phyloP scores from a whole-genome alignment of 2,329 filamentous ascomycete species.

The Coleophoma eucalyptorum region DNA sequence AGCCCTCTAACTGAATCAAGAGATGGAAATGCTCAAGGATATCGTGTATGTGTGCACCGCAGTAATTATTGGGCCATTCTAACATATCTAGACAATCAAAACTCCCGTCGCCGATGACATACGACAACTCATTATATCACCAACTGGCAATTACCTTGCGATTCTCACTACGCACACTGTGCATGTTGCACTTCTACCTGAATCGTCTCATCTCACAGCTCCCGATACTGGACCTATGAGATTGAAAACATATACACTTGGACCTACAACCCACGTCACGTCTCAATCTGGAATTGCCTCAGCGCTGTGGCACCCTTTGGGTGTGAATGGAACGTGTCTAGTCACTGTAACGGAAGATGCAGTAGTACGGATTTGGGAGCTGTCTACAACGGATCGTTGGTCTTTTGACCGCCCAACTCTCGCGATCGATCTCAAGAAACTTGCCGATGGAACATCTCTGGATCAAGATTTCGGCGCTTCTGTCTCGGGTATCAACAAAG shows the following conservation, averaged over 20 bases:
- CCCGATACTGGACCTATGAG: conserved; percentile 67
- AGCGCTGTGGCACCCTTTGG: conserved; percentile 88
- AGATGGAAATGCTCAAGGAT: conserved; percentile 35
- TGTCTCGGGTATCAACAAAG: conserved; percentile 68
- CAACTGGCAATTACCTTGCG: conserved; percentile 75
- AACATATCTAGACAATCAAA: conserved; percentile 60
- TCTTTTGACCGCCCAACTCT: conserved; percentile 82
- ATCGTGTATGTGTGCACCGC: conserved; percentile 37
- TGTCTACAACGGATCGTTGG: conserved; percentile 79
- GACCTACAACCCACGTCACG: conserved; percentile 86
- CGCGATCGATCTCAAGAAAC: conserved; percentile 82
- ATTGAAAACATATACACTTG: conserved; percentile 85
- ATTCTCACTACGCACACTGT: conserved; percentile 85
- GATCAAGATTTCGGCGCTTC: conserved; percentile 83
- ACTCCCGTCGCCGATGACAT: conserved; percentile 79
- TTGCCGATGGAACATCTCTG: conserved; percentile 77
- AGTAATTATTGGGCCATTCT: conserved; percentile 16
- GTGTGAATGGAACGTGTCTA: conserved; percentile 74
- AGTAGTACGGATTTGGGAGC: conserved; percentile 84
- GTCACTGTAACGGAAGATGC: conserved; percentile 88
- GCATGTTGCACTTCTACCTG: conserved; percentile 82
- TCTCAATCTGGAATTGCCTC: conserved; percentile 78
- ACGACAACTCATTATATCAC: conserved; percentile 79
- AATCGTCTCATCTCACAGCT: conserved; percentile 70
- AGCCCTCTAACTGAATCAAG: conserved; percentile 16